A percentile compares a stretch with the other conserved stretches of the same genome.
Conservation (phyloP, 75 land plant genomes). For the Larix kaempferi region DNA sequence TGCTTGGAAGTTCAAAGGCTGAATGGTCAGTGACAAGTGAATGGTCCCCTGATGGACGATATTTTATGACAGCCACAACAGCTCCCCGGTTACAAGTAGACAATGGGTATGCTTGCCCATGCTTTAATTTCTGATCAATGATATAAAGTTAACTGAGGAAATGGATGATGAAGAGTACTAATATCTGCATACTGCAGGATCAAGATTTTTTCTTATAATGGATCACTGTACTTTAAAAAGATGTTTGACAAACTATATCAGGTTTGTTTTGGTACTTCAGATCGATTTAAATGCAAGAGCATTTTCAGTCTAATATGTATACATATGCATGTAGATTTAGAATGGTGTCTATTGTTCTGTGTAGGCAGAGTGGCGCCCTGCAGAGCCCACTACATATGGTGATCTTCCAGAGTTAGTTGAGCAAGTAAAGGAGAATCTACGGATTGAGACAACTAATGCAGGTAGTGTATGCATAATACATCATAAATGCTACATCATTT, state of each 20-base stretch:
- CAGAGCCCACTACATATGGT: slow-evolving; percentile 57
- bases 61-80: slow-evolving; percentile 97
- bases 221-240: slow-evolving; percentile 72
- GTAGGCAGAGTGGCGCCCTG: slow-evolving; percentile 98
- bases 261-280: slow-evolving; percentile 36
- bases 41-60: slow-evolving; percentile 95
- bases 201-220: slow-evolving; percentile 84
- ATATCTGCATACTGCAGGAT: slow-evolving; percentile 52
- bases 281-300: background rate
- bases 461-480: slow-evolving; percentile 2
- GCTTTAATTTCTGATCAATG: background rate
- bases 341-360: background rate
- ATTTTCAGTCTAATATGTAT: background rate
- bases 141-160: background rate
- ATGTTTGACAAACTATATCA: slow-evolving; percentile 87
- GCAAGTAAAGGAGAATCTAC: slow-evolving; percentile 30
- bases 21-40: slow-evolving; percentile 97
- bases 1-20: slow-evolving; percentile 74
- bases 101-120: slow-evolving; percentile 67
- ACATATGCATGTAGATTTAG: background rate
- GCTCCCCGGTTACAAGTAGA: slow-evolving; percentile 97
- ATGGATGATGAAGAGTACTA: background rate
- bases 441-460: slow-evolving; percentile 31
- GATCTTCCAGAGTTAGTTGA: slow-evolving; percentile 62
- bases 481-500: too few species aligned